Evolutionary conservation across 139 green algal species (phyloP).

Genomic region (Tetradesmus obliquus): DNA sequence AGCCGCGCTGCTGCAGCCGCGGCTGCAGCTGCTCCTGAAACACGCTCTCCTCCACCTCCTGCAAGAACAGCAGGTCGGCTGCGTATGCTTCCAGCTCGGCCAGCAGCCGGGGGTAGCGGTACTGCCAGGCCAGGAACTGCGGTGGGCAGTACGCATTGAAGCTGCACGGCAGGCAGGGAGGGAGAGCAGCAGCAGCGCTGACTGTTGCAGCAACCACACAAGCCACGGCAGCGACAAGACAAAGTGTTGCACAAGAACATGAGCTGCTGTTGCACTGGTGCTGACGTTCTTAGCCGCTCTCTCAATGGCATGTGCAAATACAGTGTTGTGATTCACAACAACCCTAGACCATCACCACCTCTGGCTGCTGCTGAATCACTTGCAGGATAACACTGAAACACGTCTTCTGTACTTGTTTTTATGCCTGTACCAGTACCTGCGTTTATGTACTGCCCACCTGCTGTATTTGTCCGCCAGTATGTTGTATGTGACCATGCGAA

Average conservation of each 20-base stretch:
- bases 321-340: too few species aligned
- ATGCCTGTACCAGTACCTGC: neutral
- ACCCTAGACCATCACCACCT: too few species aligned
- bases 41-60: slow-evolving; percentile 64
- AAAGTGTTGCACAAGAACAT: neutral
- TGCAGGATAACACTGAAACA: too few species aligned
- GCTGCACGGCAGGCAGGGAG: neutral
- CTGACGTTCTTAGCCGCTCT: too few species aligned
- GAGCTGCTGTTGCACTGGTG: neutral
- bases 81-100: neutral
- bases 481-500: slow-evolving; percentile 61
- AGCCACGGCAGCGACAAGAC: too few species aligned
- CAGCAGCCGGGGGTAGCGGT: neutral
- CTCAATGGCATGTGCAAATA: too few species aligned
- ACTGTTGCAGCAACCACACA: neutral
- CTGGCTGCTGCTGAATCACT: too few species aligned
- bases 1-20: slow-evolving; percentile 48
- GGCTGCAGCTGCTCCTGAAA: slow-evolving; percentile 58
- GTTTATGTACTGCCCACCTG: neutral
- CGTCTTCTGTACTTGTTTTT: too few species aligned
- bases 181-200: neutral
- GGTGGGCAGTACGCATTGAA: slow-evolving; percentile 57
- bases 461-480: slow-evolving; percentile 66
- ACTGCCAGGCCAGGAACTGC: slow-evolving; percentile 51
- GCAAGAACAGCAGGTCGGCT: neutral